phyloP scores from a whole-genome alignment of 1,284 basidiomycete species.

The Pisolithus thermaeus region DNA sequence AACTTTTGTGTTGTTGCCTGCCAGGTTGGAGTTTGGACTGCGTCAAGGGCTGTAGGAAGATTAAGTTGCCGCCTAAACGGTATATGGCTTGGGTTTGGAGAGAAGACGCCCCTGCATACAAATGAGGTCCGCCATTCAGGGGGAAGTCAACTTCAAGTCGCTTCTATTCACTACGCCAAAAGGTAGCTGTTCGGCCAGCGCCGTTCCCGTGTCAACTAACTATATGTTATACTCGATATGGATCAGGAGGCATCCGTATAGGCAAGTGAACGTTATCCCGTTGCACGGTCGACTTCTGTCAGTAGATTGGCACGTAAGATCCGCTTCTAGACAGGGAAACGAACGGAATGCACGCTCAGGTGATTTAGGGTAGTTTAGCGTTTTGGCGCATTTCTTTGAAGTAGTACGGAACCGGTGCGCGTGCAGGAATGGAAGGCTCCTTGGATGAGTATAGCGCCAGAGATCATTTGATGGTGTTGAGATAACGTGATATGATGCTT shows the following conservation, averaged over 20 bases:
- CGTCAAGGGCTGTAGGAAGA: background rate
- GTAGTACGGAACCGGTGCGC: constrained; percentile 16
- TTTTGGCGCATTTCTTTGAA: constrained; percentile 23
- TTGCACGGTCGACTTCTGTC: no score
- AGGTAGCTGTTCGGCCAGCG: no score
- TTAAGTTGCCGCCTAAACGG: background rate
- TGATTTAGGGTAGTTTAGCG: constrained; percentile 30
- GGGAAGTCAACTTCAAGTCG: no score
- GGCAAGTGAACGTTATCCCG: no score
- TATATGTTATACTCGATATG: no score
- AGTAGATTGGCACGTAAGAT: no score
- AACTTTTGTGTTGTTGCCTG: no score
- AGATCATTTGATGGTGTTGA: background rate
- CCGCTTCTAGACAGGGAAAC: background rate
- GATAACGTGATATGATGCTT: background rate
- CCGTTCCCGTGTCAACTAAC: no score
- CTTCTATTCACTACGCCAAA: no score
- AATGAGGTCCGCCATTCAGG: no score
- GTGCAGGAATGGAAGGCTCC: background rate
- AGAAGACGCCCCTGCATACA: background rate
- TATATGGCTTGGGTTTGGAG: background rate
- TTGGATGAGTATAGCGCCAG: background rate
- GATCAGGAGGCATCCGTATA: no score
- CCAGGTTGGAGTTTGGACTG: background rate
- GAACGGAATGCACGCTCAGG: background rate